Evolutionary conservation across 73 alveolate genomes (phyloP), one percentile per base, ranked within the genome.

Genomic region (Paramecium bursaria): DNA sequence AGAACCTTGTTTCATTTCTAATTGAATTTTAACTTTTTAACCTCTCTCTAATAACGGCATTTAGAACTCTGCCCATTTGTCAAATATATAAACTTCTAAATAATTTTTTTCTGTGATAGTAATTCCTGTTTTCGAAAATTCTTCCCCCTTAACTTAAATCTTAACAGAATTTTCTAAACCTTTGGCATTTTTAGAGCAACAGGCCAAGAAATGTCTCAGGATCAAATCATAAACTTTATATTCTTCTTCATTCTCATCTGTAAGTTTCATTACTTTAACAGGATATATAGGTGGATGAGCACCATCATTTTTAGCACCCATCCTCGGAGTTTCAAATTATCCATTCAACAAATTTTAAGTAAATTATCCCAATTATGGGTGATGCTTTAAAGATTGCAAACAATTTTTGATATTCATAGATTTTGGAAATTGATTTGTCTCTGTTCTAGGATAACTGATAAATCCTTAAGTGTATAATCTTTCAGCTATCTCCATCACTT

Each of bases 271-370:
- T 60, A 73, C 60, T 87, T 95, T 97, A n/a, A 98, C 99, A 1
- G 99, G 99, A 86, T 98, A 99, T 33, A 98, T 98, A 3, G 99
- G 99, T 15, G 99, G 99, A 90, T 98, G 99, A 2, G 99, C 99
- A 67, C 97, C 93, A 88, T 98, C 99, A 88, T 97, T 98, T 39
- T 90, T 93, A 44, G 87, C 91, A 9, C 99, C 99, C 35, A 77
- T 75, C 57, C 95, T 88, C 25, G 99, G 99, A 73, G 94, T 91
- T 86, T 91, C 88, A 90, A 92, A 91, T 22, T 80, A 55, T 9
- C 92, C 93, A 51, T 91, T 85, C 39, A 85, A 48, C 54, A 97
- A 74, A 50, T 75, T 87, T 26, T 54, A 14, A 17, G 98, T 96
- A 86, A 85, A 97, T 15, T 88, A 91, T 44, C 99, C 99, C 94